Conservation (phyloP, 495 filamentous ascomycete species). For the Aspergillus campestris region DNA sequence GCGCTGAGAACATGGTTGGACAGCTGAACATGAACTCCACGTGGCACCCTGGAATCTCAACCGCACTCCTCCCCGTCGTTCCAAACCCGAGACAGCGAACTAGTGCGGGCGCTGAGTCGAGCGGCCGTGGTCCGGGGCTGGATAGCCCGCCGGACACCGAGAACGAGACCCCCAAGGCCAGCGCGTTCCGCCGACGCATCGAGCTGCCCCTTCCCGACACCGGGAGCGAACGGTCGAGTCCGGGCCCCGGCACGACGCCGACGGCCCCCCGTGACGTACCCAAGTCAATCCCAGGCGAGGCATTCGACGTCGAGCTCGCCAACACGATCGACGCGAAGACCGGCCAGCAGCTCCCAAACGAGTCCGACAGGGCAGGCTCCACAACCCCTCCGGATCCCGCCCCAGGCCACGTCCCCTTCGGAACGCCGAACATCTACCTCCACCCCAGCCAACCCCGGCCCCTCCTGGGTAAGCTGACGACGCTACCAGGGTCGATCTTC, state of each 20-base stretch:
- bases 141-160: slow-evolving; percentile 6
- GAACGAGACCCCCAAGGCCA: slow-evolving; percentile 26
- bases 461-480: slow-evolving; percentile 36
- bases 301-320: slow-evolving; percentile 28
- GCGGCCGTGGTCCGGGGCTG: not conserved
- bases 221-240: slow-evolving; percentile 34
- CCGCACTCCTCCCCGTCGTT: slow-evolving; percentile 24
- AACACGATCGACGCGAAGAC: slow-evolving; percentile 37
- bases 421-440: slow-evolving; percentile 1
- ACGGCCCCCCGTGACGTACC: not conserved
- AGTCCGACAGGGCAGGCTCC: slow-evolving; percentile 10
- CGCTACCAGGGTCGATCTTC: slow-evolving; percentile 35
- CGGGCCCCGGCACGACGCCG: slow-evolving; percentile 9
- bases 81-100: slow-evolving; percentile 26
- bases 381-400: slow-evolving; percentile 11
- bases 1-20: slow-evolving; percentile 58
- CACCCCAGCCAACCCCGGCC: slow-evolving; percentile 30
- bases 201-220: slow-evolving; percentile 36
- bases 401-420: not conserved
- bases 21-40: slow-evolving; percentile 58
- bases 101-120: slow-evolving; percentile 8
- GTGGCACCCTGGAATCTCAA: slow-evolving; percentile 24
- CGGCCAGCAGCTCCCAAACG: slow-evolving; percentile 26
- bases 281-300: slow-evolving; percentile 5
- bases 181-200: slow-evolving; percentile 24